Conservation (phyloP, 225 moss, liverwort and hornwort species). For the Bryoerythrophyllum caledonicum region DNA sequence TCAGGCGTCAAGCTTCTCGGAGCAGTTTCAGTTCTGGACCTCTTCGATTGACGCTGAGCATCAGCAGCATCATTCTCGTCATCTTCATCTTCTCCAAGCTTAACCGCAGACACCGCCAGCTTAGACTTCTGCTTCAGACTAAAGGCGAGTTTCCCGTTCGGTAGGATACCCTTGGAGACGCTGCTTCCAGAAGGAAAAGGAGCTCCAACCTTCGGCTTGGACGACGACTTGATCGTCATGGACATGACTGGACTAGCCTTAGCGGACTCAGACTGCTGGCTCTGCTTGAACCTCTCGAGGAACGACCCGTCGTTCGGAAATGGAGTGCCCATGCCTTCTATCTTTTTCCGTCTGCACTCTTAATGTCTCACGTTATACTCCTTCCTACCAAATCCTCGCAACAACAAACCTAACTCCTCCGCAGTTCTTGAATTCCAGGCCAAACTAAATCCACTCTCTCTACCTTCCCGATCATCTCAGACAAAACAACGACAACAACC, state of each 20-base stretch:
- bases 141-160: slow-evolving; percentile 91
- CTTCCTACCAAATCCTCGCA: slow-evolving; percentile 21
- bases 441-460: slow-evolving; percentile 6
- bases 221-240: slow-evolving; percentile 34
- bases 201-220: slow-evolving; percentile 40
- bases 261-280: slow-evolving; percentile 50
- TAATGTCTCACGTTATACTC: slow-evolving; percentile 15
- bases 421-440: background rate
- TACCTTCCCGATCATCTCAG: slow-evolving; percentile 8
- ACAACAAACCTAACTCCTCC: slow-evolving; percentile 20
- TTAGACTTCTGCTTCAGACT: slow-evolving; percentile 95
- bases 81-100: slow-evolving; percentile 87
- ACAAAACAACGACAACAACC: background rate
- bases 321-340: slow-evolving; percentile 46
- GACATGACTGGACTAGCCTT: slow-evolving; percentile 44
- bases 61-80: slow-evolving; percentile 60
- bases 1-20: slow-evolving; percentile 48
- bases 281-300: slow-evolving; percentile 84
- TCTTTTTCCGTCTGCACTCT: slow-evolving; percentile 27
- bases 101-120: slow-evolving; percentile 74
- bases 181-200: slow-evolving; percentile 25
- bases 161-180: slow-evolving; percentile 33
- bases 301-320: slow-evolving; percentile 94
- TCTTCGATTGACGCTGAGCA: slow-evolving; percentile 63
- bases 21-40: slow-evolving; percentile 55